Evolutionary conservation across 805 yeast genomes (phyloP), one percentile per base, ranked within the genome.

Genomic region (Ogataea nakhonphanomensis): DNA sequence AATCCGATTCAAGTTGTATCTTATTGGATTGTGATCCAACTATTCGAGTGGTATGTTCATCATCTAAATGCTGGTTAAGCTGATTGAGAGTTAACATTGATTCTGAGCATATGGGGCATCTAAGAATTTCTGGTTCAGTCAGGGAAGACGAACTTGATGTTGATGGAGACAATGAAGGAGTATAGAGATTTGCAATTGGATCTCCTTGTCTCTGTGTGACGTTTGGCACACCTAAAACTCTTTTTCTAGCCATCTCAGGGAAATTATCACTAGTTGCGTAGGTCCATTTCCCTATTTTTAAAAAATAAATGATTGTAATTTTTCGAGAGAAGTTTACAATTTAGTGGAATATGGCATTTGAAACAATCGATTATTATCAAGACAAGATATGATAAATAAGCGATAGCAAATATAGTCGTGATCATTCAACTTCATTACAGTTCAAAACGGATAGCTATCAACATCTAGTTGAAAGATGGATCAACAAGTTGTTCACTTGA

Each of bases 21-120:
- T 38, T 33, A 20, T 14, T 15, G 14, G 30, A 38, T 4, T 36
- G 31, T 7, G 34, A 8, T 4, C 40, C 43, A 4, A 37, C 25
- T 5, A 39, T 22, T 13, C 23, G 8, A 27, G 64, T 62, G 1
- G 67, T 62, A 56, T 87, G 96, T 7, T 61, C 74, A 42, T 74
- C 82, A 56, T 88, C 95, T 21, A 87, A 61, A 59, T 87, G 96
- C 31, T 69, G 67, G 57, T 84, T 84, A 41, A 86, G 64, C 45
- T 76, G 81, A 11, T 49, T 36, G 28, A 81, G 58, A 5, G 74
- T 70, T 6, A 75, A 60, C 81, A 83, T 78, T 1, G 59, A 35
- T 43, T 78, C 82, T 10, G 66, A 60, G 54, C 95, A 87, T 1
- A 87, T 80, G 1, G 95, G 95, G 53, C 95, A 87, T 24, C 30